These are phyloP conservation scores for Candida coleopterorum DNA, from an alignment of 805 yeast species.

Conservation along the genomic window DNA sequence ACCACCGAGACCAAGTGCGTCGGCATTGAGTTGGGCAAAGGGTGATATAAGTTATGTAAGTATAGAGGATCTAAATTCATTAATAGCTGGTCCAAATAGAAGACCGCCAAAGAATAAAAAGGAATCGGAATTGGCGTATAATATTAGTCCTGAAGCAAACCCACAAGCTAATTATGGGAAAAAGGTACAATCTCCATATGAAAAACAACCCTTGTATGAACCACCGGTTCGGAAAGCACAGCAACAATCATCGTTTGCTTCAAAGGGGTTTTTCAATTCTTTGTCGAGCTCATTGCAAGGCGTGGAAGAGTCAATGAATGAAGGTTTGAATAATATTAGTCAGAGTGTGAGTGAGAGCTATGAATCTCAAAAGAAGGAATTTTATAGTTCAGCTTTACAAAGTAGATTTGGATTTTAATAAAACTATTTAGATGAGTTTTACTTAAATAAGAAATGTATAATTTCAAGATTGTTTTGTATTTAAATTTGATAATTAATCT, in stretches of 20 bases:
- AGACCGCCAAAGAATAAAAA: conserved; percentile 48
- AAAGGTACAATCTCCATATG: conserved; percentile 6
- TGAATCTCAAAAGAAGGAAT: conserved; percentile 45
- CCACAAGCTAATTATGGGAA: conserved; percentile 25
- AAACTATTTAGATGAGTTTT: no score
- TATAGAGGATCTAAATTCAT: conserved; percentile 53
- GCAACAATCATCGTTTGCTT: conserved; percentile 30
- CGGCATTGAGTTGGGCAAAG: conserved; percentile 80
- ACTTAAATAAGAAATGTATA: no score
- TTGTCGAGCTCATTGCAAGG: conserved; percentile 50
- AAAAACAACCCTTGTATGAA: conserved; percentile 26
- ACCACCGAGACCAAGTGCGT: conserved; percentile 76
- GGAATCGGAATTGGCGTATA: conserved; percentile 53
- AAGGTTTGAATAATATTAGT: conserved; percentile 51
- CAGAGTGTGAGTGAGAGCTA: conserved; percentile 50
- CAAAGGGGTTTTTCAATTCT: conserved; percentile 40
- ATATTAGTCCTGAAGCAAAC: conserved; percentile 42
- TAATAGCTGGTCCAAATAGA: conserved; percentile 74
- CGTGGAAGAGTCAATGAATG: conserved; percentile 51
- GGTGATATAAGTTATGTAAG: conserved; percentile 62
- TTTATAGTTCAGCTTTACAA: conserved; percentile 48
- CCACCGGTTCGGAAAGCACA: conserved; percentile 43
- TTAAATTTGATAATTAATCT: no score
- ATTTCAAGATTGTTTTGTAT: no score
- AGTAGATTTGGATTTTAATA: conserved; percentile 54